These are phyloP conservation scores for Sugiyamaella valdiviana DNA, from an alignment of 805 yeast genomes.

Conservation along the genomic window DNA sequence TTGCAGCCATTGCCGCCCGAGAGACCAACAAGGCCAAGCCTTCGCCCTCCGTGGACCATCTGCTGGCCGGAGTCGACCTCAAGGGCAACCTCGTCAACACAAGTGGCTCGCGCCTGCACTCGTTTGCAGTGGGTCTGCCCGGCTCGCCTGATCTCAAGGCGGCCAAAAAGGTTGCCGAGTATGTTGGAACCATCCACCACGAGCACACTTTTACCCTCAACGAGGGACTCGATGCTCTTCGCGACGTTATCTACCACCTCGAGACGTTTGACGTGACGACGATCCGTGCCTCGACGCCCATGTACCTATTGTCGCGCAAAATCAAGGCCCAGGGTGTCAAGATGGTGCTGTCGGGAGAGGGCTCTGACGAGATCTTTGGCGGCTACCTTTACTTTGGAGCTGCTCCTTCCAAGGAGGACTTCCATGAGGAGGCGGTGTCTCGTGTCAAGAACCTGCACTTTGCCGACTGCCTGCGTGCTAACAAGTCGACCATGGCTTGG, in stretches of 20 bases:
- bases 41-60: conserved; percentile 55
- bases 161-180: conserved; percentile 93
- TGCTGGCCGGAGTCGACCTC: conserved; percentile 89
- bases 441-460: conserved; percentile 96
- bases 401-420: conserved; percentile 89
- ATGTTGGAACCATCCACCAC: conserved; percentile 93
- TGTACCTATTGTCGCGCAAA: conserved; percentile 92
- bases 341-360: conserved; percentile 99
- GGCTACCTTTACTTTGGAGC: conserved; percentile 96
- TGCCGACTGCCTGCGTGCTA: conserved; percentile 97
- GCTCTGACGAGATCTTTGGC: conserved; percentile 98
- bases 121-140: conserved; percentile 95
- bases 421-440: conserved; percentile 92
- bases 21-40: conserved; percentile 79
- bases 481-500: conserved; percentile 99
- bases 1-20: conserved; percentile 95
- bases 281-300: conserved; percentile 97
- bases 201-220: conserved; percentile 95
- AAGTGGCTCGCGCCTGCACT: conserved; percentile 67
- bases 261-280: conserved; percentile 99
- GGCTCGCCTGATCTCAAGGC: conserved; percentile 97
- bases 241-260: conserved; percentile 90
- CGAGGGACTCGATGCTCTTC: conserved; percentile 93
- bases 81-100: conserved; percentile 69
- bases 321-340: conserved; percentile 99